Evolutionary conservation across 2,329 filamentous ascomycete genomes (phyloP).

Genomic region (Pestalotiopsis fici): DNA sequence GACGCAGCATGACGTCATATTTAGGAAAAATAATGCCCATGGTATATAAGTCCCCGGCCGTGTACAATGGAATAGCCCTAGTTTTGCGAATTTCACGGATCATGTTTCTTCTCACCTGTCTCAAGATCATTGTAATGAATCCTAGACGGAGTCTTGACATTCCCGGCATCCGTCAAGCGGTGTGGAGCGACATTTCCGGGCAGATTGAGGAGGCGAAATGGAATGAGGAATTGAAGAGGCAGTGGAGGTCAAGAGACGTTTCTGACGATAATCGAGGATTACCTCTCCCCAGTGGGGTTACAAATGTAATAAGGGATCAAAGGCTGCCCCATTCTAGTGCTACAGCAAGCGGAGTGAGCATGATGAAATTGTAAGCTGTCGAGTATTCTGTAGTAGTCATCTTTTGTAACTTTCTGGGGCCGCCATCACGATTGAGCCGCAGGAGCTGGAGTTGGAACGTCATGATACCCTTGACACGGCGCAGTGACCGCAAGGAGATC

Average conservation of each 20-base stretch:
- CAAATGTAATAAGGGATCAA: not conserved
- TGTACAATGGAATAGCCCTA: not conserved
- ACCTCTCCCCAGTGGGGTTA: not conserved
- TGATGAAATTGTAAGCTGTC: not conserved
- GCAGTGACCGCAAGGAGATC: not conserved
- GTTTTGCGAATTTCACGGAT: not conserved
- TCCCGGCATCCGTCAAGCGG: not conserved
- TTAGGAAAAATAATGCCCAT: not conserved
- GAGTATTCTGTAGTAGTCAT: not conserved
- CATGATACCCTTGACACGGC: not conserved
- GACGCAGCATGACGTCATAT: not conserved
- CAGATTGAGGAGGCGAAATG: too few relatives aligned
- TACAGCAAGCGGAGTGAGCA: not conserved
- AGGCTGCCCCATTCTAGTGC: not conserved
- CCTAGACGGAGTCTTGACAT: not conserved
- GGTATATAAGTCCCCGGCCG: conserved; percentile 1
- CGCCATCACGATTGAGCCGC: not conserved
- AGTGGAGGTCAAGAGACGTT: not conserved
- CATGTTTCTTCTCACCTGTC: not conserved
- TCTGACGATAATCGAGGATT: not conserved
- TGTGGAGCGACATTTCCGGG: not conserved
- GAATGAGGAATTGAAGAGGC: too few relatives aligned
- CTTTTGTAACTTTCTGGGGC: not conserved
- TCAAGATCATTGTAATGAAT: not conserved
- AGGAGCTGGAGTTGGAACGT: not conserved